Evolutionary conservation across 1,284 basidiomycete species (phyloP), one percentile per base, ranked within the genome.

Genomic region (Irpex sp.): DNA sequence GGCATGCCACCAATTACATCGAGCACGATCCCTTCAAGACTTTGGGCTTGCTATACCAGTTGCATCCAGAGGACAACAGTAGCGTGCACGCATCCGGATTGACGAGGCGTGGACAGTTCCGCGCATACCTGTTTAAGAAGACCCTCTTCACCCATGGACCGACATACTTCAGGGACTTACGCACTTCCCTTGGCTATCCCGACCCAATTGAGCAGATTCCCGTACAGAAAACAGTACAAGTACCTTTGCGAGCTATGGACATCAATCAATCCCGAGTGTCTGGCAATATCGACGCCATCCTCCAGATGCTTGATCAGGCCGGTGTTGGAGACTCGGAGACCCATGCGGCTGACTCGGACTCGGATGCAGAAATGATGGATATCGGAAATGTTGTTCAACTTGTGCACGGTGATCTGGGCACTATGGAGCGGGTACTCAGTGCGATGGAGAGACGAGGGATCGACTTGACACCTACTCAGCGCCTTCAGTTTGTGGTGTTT

Each of bases 401-500:
- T 36, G 17, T 60, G n/a, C 60, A 64, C 55, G 59, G 65, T 7
- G 65, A 66, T 37, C 58, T 66, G 17, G 65, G 65, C 9, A 74
- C 74, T 0, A 62, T 64, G 1, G 70, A 78, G 48, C 68, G 68
- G 2, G 40, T 76, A 3, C 59, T 62, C 3, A 68, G 64, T 5
- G 17, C 72, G 0, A 56, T 62, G 37, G 36, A 63, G 19, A 68
- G 67, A 0, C 66, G 76, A 1, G 26, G 64, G 2, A 66, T 69
- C 1, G 76, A 78, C 54, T 9, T 36, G 1, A 70, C 67, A 65
- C 67, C 5, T 73, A 76, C 49, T 13, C 34, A 5, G 69, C 66
- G 63, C 6, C 63, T 75, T 4, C 74, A 76, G 57, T 69, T 62
- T 48, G 64, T 77, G 0, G 68, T 78, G 6, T 74, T 71, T 58